Evolutionary conservation across 805 yeast species (phyloP).

Genomic region (Saturnispora zaruensis): DNA sequence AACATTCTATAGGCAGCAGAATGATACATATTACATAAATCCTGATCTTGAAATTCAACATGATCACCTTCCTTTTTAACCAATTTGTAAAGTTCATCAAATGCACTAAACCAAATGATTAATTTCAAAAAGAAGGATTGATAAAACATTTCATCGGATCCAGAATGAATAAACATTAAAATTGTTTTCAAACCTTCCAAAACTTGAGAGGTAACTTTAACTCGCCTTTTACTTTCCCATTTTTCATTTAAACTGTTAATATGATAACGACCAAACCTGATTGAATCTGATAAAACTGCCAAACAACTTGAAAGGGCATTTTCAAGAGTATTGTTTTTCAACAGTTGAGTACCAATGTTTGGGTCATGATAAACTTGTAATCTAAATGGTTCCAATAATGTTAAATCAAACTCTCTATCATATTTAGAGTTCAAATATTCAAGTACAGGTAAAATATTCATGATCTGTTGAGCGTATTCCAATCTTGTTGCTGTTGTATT

Average conservation of each 20-base stretch:
- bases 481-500: slow-evolving; percentile 41
- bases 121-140: slow-evolving; percentile 30
- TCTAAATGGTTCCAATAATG: slow-evolving; percentile 24
- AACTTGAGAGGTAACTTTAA: slow-evolving; percentile 5
- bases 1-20: slow-evolving; percentile 27
- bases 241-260: slow-evolving; percentile 3
- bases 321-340: slow-evolving; percentile 32
- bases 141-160: slow-evolving; percentile 17
- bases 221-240: slow-evolving; percentile 14
- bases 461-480: slow-evolving; percentile 42
- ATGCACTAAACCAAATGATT: slow-evolving; percentile 40
- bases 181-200: slow-evolving; percentile 19
- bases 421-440: slow-evolving; percentile 35
- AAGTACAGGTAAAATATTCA: slow-evolving; percentile 45
- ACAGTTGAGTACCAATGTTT: slow-evolving; percentile 30
- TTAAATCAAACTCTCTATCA: slow-evolving; percentile 43
- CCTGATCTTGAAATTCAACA: slow-evolving; percentile 45
- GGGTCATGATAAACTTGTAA: slow-evolving; percentile 29
- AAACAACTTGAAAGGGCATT: slow-evolving; percentile 34
- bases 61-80: slow-evolving; percentile 60
- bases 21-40: slow-evolving; percentile 41
- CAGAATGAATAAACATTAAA: slow-evolving; percentile 22
- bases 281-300: neutral
- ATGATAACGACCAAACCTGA: slow-evolving; percentile 10
- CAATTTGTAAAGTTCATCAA: slow-evolving; percentile 51